Evolutionary conservation across 2,329 filamentous ascomycete species (phyloP).

Genomic region (Paracoccidioides brasiliensis): DNA sequence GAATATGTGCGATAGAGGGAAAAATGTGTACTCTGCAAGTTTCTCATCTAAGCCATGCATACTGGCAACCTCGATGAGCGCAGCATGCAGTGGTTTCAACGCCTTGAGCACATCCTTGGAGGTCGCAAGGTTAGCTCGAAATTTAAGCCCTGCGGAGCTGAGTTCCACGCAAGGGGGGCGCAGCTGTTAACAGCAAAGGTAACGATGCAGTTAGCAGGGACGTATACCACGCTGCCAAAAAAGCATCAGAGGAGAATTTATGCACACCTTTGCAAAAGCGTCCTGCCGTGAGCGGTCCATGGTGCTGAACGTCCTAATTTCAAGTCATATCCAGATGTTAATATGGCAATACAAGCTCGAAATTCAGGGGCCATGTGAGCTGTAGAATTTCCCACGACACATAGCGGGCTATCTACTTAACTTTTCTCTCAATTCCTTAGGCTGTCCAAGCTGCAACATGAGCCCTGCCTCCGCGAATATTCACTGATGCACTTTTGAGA

Average conservation of each 20-base stretch:
- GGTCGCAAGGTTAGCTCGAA: conserved; percentile 35
- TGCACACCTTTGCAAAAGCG: not conserved
- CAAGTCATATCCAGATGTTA: not conserved
- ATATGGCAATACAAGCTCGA: not conserved
- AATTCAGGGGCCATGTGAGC: too few species aligned
- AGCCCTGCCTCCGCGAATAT: too few species aligned
- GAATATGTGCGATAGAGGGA: conserved; percentile 78
- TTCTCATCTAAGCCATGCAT: conserved; percentile 54
- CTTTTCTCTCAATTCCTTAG: too few species aligned
- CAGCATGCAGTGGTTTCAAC: conserved; percentile 32
- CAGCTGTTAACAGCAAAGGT: conserved; percentile 30
- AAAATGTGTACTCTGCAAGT: conserved; percentile 88
- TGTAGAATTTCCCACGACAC: too few species aligned
- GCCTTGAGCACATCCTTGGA: conserved; percentile 36
- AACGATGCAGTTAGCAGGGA: conserved; percentile 2
- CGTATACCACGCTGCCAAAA: not conserved
- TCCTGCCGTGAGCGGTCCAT: not conserved
- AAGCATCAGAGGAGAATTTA: not conserved
- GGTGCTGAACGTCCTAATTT: not conserved
- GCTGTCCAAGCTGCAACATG: too few species aligned
- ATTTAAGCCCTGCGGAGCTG: conserved; percentile 40
- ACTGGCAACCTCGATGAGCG: conserved; percentile 27
- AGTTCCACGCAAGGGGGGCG: conserved; percentile 47
- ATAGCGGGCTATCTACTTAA: too few species aligned
- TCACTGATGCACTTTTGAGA: too few species aligned